Conservation (phyloP, 139 green algal genomes). For the Pycnococcus provasolii region DNA sequence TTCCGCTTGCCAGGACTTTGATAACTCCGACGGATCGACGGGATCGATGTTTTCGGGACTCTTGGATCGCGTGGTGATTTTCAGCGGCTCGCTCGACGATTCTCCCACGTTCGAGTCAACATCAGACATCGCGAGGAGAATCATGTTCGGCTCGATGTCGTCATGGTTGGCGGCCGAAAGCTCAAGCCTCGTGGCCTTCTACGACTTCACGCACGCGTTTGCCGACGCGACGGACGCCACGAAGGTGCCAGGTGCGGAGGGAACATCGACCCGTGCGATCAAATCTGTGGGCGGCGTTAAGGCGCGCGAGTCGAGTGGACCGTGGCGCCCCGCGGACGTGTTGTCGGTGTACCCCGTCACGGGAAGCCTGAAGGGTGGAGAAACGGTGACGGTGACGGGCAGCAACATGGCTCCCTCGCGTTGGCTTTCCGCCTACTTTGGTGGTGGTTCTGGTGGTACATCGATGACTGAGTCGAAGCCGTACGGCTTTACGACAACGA, state of each 20-base stretch:
- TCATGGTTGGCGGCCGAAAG: not conserved
- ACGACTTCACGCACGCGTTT: not conserved
- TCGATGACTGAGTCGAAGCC: not conserved
- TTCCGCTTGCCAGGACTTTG: slow-evolving; percentile 10
- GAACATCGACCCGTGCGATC: not conserved
- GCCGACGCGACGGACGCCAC: not conserved
- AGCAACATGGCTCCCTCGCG: slow-evolving; percentile 18
- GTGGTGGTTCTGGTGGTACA: not conserved
- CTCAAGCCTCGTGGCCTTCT: not conserved
- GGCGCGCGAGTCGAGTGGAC: not conserved
- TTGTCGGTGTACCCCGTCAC: not conserved
- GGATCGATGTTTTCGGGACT: not conserved
- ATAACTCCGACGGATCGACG: not conserved
- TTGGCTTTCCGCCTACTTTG: slow-evolving; percentile 19
- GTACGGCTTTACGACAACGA: slow-evolving; percentile 1
- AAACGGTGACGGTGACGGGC: slow-evolving; percentile 5
- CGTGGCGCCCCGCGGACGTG: not conserved
- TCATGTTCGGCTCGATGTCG: not conserved
- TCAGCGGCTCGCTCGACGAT: slow-evolving; percentile 24
- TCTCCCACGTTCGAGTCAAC: slow-evolving; percentile 9
- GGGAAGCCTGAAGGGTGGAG: not conserved
- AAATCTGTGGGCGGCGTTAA: not conserved
- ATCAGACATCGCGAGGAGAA: slow-evolving; percentile 1
- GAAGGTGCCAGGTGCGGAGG: not conserved
- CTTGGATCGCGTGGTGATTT: slow-evolving; percentile 2